A percentile compares a stretch with the other conserved stretches of the same genome.
Evolutionary conservation across 2,329 filamentous ascomycete genomes (phyloP).

Genomic region (Lasiodiplodia theobromae): DNA sequence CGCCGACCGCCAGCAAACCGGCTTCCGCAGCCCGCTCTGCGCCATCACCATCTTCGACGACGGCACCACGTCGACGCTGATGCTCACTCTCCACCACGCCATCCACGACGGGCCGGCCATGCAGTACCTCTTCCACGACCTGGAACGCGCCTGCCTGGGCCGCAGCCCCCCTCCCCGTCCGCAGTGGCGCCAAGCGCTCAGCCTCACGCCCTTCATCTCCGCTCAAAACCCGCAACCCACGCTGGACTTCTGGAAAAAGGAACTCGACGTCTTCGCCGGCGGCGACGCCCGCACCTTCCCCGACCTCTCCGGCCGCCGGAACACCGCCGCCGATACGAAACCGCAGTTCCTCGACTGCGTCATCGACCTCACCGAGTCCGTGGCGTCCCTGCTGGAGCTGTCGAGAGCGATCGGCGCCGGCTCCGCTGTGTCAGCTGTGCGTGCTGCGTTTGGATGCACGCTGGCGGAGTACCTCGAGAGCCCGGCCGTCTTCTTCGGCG

Average conservation of each 20-base stretch:
- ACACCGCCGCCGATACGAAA: not conserved
- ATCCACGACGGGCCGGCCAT: not conserved
- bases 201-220: not conserved
- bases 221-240: not conserved
- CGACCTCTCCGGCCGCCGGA: not conserved
- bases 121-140: not conserved
- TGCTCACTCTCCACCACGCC: not conserved
- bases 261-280: not conserved
- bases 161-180: not conserved
- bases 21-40: not conserved
- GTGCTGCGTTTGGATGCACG: not conserved
- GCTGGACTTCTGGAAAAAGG: not conserved
- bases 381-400: not conserved
- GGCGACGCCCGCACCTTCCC: not conserved
- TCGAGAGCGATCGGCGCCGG: no score
- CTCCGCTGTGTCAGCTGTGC: not conserved
- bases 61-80: not conserved
- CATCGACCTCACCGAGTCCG: not conserved
- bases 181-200: not conserved
- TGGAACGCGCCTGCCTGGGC: not conserved
- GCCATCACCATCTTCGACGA: not conserved
- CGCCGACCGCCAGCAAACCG: not conserved
- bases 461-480: not conserved
- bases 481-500: not conserved
- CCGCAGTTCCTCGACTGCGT: not conserved